A percentile compares a stretch with the other conserved stretches of the same genome.
Evolutionary conservation across 2,329 filamentous ascomycete genomes (phyloP).

Genomic region (Ophiocordyceps sinensis): DNA sequence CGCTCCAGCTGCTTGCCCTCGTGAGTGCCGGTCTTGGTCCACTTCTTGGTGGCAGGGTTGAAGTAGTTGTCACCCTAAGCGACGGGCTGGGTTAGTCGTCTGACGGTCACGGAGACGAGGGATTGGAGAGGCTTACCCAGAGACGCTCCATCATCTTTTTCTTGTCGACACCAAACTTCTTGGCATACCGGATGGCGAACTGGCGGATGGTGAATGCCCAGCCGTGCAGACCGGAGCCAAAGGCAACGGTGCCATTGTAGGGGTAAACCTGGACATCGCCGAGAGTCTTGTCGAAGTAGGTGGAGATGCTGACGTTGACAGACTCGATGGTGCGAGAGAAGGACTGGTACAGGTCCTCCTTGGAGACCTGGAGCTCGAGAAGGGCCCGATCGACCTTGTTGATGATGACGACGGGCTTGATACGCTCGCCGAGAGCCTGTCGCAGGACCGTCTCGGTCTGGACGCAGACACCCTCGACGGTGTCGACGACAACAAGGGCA

Average conservation of each 20-base stretch:
- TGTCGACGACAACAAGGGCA: constrained; percentile 99
- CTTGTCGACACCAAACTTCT: constrained; percentile 99
- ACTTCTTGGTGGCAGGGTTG: constrained; percentile 99
- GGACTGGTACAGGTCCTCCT: constrained; percentile 99
- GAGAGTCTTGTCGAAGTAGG: constrained; percentile 91
- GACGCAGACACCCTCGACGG: constrained; percentile 98
- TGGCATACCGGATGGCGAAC: constrained; percentile 90
- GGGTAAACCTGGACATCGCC: constrained; percentile 99
- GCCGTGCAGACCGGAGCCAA: constrained; percentile 98
- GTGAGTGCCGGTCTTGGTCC: constrained; percentile 73
- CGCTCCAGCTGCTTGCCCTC: constrained; percentile 88
- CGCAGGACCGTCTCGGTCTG: constrained; percentile 99
- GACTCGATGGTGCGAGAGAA: constrained; percentile 99
- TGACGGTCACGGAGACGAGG: constrained; percentile 5
- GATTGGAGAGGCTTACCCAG: constrained; percentile 48
- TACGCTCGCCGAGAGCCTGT: constrained; percentile 98
- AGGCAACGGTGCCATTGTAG: constrained; percentile 92
- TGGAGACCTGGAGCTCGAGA: constrained; percentile 94
- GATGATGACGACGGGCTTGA: constrained; percentile 99
- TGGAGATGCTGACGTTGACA: constrained; percentile 99
- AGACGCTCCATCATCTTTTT: constrained; percentile 99
- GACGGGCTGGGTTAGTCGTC: constrained; percentile 2
- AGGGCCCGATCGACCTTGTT: constrained; percentile 99
- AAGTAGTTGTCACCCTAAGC: constrained; percentile 86
- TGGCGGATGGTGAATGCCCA: constrained; percentile 99